These are phyloP conservation scores for Pythium scleroteichum DNA, from an alignment of 352 stramenopile species.

Conservation along the genomic window DNA sequence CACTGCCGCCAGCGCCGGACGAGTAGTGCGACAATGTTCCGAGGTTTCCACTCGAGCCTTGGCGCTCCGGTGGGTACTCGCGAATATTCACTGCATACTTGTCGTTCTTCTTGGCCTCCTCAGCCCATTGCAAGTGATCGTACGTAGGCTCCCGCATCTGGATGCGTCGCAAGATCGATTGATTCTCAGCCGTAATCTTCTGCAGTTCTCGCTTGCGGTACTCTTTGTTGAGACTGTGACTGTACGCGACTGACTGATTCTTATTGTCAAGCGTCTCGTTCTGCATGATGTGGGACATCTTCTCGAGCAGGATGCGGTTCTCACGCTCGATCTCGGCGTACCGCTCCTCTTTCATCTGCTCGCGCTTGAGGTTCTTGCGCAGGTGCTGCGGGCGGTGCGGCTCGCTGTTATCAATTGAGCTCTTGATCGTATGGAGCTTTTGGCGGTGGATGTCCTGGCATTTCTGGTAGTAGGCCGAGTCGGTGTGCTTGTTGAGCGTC, in stretches of 20 bases:
- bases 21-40: conserved; percentile 63
- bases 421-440: conserved; percentile 90
- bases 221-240: conserved; percentile 85
- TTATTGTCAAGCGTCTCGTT: conserved; percentile 87
- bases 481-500: conserved; percentile 88
- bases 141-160: conserved; percentile 91
- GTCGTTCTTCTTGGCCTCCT: conserved; percentile 85
- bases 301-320: conserved; percentile 96
- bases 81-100: conserved; percentile 89
- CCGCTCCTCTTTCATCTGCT: conserved; percentile 96
- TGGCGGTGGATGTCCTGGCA: conserved; percentile 82
- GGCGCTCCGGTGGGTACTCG: conserved; percentile 62
- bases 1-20: conserved; percentile 34
- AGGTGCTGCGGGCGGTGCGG: conserved; percentile 91
- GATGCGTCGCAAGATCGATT: conserved; percentile 87
- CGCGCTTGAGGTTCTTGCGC: conserved; percentile 96
- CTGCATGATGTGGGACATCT: conserved; percentile 97
- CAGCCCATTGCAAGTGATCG: conserved; percentile 88
- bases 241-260: conserved; percentile 73
- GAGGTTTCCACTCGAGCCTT: conserved; percentile 49
- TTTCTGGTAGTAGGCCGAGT: conserved; percentile 85
- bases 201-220: conserved; percentile 82
- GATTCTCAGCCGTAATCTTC: conserved; percentile 86
- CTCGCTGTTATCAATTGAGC: conserved; percentile 94
- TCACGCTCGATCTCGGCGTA: conserved; percentile 95